These are phyloP conservation scores for Trypanosoma brucei DNA, from an alignment of 208 protist species.

Conservation along the genomic window DNA sequence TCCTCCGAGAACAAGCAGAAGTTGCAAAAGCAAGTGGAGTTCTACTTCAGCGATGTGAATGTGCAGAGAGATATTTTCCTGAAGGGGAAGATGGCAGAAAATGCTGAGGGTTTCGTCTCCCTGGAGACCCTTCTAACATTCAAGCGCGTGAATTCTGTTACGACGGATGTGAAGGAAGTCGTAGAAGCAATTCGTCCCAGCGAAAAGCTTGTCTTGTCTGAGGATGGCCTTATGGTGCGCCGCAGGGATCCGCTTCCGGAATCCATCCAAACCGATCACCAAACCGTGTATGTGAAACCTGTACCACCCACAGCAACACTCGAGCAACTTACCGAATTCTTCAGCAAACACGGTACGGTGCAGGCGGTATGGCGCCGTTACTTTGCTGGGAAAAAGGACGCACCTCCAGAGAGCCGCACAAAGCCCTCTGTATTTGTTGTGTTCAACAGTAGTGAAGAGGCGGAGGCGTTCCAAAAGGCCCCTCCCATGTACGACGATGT, in stretches of 20 bases:
- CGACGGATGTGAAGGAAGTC: slow-evolving; percentile 61
- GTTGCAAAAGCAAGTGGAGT: slow-evolving; percentile 82
- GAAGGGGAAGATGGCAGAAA: slow-evolving; percentile 84
- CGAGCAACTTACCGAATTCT: slow-evolving; percentile 77
- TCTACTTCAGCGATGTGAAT: slow-evolving; percentile 93
- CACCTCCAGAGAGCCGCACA: slow-evolving; percentile 40
- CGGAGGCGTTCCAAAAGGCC: slow-evolving; percentile 53
- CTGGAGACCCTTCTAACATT: slow-evolving; percentile 80
- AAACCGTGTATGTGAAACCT: slow-evolving; percentile 86
- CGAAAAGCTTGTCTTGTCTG: slow-evolving; percentile 58
- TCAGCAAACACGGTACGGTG: slow-evolving; percentile 65
- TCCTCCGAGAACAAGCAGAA: slow-evolving; percentile 25
- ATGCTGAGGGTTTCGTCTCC: slow-evolving; percentile 75
- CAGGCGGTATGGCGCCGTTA: slow-evolving; percentile 84
- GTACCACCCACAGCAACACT: slow-evolving; percentile 65
- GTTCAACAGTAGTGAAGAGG: slow-evolving; percentile 59
- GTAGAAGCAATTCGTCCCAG: slow-evolving; percentile 58
- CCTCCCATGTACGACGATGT: slow-evolving; percentile 62
- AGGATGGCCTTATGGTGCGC: slow-evolving; percentile 61
- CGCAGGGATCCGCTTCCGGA: slow-evolving; percentile 76
- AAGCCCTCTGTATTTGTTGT: slow-evolving; percentile 88
- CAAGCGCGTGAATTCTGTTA: slow-evolving; percentile 78
- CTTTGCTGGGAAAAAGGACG: slow-evolving; percentile 65
- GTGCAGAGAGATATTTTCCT: slow-evolving; percentile 86
- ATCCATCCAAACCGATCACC: slow-evolving; percentile 81